A percentile compares a stretch with the other conserved stretches of the same genome.
Evolutionary conservation across 345 rosid species (phyloP).

Genomic region (Corchorus olitorius): DNA sequence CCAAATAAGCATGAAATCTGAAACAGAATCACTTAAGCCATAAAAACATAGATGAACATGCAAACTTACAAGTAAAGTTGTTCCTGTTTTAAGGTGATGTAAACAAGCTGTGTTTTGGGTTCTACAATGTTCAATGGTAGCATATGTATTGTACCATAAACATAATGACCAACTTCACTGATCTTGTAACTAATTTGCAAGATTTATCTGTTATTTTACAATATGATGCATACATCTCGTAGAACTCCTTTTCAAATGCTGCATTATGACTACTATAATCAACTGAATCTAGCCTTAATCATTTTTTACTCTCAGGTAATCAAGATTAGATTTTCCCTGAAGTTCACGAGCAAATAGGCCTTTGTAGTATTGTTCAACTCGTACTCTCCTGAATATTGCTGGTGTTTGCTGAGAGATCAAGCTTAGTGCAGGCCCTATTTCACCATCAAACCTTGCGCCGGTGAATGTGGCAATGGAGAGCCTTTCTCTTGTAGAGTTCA

Average conservation of each 20-base stretch:
- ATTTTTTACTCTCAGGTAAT: conserved; percentile 11
- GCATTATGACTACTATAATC: neutral
- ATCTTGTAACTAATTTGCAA: too few species aligned
- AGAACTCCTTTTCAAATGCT: neutral
- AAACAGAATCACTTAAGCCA: too few species aligned
- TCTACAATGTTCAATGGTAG: neutral
- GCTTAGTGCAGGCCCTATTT: conserved; percentile 47
- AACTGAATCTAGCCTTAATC: neutral
- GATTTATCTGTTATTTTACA: too few species aligned
- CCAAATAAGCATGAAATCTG: too few species aligned
- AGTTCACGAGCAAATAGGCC: conserved; percentile 23
- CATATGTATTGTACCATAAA: neutral
- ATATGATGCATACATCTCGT: neutral
- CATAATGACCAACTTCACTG: too few species aligned
- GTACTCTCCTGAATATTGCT: conserved; percentile 17
- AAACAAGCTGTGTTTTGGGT: neutral
- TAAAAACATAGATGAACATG: too few species aligned
- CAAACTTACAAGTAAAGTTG: neutral
- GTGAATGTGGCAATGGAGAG: conserved; percentile 52
- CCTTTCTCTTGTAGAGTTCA: conserved; percentile 44
- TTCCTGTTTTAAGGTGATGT: neutral
- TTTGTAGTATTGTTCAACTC: conserved; percentile 9
- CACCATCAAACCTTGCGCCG: conserved; percentile 32
- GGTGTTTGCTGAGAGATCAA: conserved; percentile 35
- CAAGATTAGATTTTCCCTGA: conserved; percentile 24